Base-by-base conservation (phyloP, 2,329 filamentous ascomycete species). In the Neofusicoccum kwambonambiense region DNA sequence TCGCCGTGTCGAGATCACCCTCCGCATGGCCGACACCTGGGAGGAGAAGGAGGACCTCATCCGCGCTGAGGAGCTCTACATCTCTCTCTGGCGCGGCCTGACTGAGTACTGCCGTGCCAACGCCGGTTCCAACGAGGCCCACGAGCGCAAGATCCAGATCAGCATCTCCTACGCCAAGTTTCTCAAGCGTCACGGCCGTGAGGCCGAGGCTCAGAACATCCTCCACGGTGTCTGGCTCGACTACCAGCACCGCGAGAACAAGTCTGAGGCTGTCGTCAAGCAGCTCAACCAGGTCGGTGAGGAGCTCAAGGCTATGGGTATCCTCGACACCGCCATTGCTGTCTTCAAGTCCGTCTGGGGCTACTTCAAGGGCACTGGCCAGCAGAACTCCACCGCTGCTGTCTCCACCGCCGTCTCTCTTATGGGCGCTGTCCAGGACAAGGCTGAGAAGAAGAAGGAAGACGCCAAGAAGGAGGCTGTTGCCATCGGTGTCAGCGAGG, bases 11-110 rank as follows among this genome's bases (percentile, higher is more conserved):
- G 63, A 60, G 52, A 60, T 60, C 44, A 64, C 63, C 11, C 63
- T 64, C 35, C 44, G 49, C 22, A 64, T 64, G 63, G 63, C 63
- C 35, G 45, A 60, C 52, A 64, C 63, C 41, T 72, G 70, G 62
- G 71, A 72, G 47, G 69, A 72, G 64, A 67, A 69, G 17, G 66
- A 70, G 34, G 69, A 72, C 50, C 31, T 72, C n/a, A 68, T 68
- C 66, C 67, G 64, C 11, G 71, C 71, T 19, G 71, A 72, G 62
- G 68, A 72, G 54, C 65, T 70, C 11, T 65, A 72, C 12, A 68
- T 72, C 9, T 50, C 63, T 37, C 34, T 64, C 17, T 64, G 63
- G 63, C 63, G 63, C 37, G 63, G 63, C n/a, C 63, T 64, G 37
- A 60, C 52, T 9, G 52, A 64, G 34, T 52, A 64, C 52, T 64